Conservation (phyloP, 352 stramenopile species). For the Phytopythium sindhum region DNA sequence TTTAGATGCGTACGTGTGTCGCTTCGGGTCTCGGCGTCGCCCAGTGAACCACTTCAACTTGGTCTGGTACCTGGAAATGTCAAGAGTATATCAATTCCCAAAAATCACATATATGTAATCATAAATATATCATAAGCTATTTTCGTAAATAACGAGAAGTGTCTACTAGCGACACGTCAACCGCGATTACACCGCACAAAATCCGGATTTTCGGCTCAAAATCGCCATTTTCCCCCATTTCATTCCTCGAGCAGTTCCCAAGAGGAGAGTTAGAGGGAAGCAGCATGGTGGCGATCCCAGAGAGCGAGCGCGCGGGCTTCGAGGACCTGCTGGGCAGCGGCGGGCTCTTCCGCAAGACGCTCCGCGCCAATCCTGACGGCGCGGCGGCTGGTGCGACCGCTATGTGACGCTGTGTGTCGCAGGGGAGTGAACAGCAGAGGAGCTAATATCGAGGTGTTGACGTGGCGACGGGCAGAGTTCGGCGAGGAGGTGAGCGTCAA, state of each 20-base stretch:
- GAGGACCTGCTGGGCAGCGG: slow-evolving; percentile 78
- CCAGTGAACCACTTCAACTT: background rate
- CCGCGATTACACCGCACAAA: background rate
- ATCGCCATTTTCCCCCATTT: background rate
- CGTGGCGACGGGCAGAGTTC: slow-evolving; percentile 41
- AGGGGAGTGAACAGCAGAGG: no score
- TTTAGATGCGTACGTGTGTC: background rate
- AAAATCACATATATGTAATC: background rate
- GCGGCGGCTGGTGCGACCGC: slow-evolving; percentile 46
- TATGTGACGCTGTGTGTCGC: background rate
- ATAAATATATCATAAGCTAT: no score
- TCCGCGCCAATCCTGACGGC: slow-evolving; percentile 50
- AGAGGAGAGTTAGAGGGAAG: background rate
- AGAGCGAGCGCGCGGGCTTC: slow-evolving; percentile 54
- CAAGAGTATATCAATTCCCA: no score
- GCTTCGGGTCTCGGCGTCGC: background rate
- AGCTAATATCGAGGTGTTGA: no score
- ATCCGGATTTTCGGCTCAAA: background rate
- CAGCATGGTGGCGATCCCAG: slow-evolving; percentile 32
- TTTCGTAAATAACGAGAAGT: no score
- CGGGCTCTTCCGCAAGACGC: slow-evolving; percentile 72
- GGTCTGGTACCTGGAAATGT: no score
- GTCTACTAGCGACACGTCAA: background rate
- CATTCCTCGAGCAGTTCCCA: no score
- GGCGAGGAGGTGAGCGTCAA: slow-evolving; percentile 74